Base-by-base conservation (phyloP, 768 basidiomycete genomes). In the Suillus subaureus region DNA sequence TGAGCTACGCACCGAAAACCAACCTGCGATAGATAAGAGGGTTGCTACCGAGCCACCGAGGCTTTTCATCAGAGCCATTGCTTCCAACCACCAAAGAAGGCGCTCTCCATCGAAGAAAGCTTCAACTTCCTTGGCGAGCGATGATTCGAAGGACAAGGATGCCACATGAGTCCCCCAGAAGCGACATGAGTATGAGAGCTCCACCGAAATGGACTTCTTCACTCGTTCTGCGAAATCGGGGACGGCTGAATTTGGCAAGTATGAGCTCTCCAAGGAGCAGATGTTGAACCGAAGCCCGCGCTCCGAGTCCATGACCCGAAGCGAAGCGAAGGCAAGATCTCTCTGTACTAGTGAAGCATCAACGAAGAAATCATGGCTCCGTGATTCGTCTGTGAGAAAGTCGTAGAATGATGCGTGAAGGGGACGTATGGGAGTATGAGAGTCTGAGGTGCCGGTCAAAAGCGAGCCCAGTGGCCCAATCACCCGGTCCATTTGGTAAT, bases 141-240 rank as follows among this genome's bases (percentile, higher is more conserved):
- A 16, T 1, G 37, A 6, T 28, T 65, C 31, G 43, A 58, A 51
- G 1, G 60, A 28, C 16, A 64, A 63, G 6, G 54, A 61, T 8
- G 43, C n/a, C 12, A 79, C 51, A 65, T 80, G 80, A 51, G 72
- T 66, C 1, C 65, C 72, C 76, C 77, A 79, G 52, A 66, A 77
- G 28, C 66, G 62, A 66, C 79, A 78, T 26, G 77, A 67, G 66
- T 80, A 79, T 1, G 66, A 68, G 21, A 79, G 65, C 7, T 70
- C 61, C 6, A 67, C 37, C 3, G 76, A 61, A 33, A 80, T 78
- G 12, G 37, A 58, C 0, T 64, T 52, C 9, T 68, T 52, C 12
- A 77, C 69, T 5, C 64, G 64, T 3, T 49, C 18, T 1, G 57
- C 21, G 2, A 70, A 54, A 7, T 71, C 68, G 0, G 62, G 61